A percentile compares a stretch with the other conserved stretches of the same genome.
phyloP scores from a whole-genome alignment of 1,284 basidiomycete species.

The Rhodofomes roseus region DNA sequence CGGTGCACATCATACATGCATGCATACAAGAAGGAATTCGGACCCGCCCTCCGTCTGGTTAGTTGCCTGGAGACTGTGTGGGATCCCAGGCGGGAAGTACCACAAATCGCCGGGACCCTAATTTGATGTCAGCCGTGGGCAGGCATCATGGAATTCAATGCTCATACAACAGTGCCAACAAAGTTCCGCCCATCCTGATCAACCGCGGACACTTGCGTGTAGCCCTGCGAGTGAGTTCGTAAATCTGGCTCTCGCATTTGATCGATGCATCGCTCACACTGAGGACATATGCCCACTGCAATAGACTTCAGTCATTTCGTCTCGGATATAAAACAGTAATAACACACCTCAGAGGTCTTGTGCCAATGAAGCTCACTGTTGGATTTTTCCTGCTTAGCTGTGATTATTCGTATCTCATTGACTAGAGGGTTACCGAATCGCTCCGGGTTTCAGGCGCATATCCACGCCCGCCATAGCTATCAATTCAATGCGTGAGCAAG shows the following conservation, averaged over 20 bases:
- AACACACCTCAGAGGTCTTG: constrained; percentile 31
- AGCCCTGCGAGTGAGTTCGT: constrained; percentile 38
- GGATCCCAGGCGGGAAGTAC: constrained; percentile 71
- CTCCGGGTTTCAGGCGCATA: constrained; percentile 64
- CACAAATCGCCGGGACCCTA: constrained; percentile 40
- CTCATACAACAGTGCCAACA: constrained; percentile 41
- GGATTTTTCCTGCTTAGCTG: too few species aligned
- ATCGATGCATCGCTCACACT: constrained; percentile 35
- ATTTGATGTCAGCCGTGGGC: neutral
- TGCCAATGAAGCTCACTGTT: constrained; percentile 73
- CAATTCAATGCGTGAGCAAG: neutral
- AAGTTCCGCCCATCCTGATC: constrained; percentile 62
- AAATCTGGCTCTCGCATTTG: neutral
- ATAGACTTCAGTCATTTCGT: neutral
- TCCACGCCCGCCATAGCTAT: constrained; percentile 63
- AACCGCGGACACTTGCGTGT: constrained; percentile 59
- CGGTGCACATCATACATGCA: neutral
- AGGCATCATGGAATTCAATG: neutral
- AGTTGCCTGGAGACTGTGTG: constrained; percentile 55
- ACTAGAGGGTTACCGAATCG: constrained; percentile 45
- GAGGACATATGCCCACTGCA: constrained; percentile 63
- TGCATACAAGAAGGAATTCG: constrained; percentile 65
- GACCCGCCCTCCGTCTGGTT: constrained; percentile 50
- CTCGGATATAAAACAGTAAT: neutral
- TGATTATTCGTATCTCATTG: too few species aligned